Base-by-base conservation (phyloP, 2,329 filamentous ascomycete species). In the Bipolaris oryzae region DNA sequence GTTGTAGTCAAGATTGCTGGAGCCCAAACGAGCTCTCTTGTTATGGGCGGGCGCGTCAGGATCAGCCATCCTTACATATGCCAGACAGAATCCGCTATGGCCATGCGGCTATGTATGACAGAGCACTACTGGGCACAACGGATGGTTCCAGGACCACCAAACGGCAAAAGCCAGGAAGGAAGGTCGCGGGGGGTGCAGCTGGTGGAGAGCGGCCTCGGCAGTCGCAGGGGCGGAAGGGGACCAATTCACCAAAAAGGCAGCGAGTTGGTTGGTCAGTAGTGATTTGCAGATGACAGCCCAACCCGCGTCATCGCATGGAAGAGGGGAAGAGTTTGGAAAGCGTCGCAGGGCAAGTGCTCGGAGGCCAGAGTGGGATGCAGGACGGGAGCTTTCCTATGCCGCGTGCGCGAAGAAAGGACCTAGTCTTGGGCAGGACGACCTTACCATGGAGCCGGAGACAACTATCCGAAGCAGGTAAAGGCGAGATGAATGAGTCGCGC, bases 61-160 rank as follows among this genome's bases (percentile, higher is more conserved):
- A 72, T 76, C 73, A 59, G 73, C 73, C 73, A 76, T 76, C 59
- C 69, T 76, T 74, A 74, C 65, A 72, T 71, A 71, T 71, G 66
- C 63, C 61, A 70, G 60, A 63, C 58, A 54, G 58, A 60, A 64
- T 67, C 68, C 69, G 74, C 74, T 75, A 68, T 75, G 73, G 73
- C 74, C 74, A 76, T 76, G 73, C 73, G 73, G 68, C 67, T 71
- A 66, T 69, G 66, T 67, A 63, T 65, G 61, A 63, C 65, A 61
- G 59, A 58, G 46, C 48, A 62, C 53, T 63, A 53, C 50, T 57
- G 59, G 59, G 59, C 63, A 62, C 50, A 39, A 59, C 55, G 58
- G 57, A 53, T 47, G 61, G 48, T 61, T 48, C 58, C 63, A 61
- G 63, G 46, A 62, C 62, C 65, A 66, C 62, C 65, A 66, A 68